Evolutionary conservation across 129 eudicot genomes (phyloP).

Genomic region (Helianthus tuberosus): DNA sequence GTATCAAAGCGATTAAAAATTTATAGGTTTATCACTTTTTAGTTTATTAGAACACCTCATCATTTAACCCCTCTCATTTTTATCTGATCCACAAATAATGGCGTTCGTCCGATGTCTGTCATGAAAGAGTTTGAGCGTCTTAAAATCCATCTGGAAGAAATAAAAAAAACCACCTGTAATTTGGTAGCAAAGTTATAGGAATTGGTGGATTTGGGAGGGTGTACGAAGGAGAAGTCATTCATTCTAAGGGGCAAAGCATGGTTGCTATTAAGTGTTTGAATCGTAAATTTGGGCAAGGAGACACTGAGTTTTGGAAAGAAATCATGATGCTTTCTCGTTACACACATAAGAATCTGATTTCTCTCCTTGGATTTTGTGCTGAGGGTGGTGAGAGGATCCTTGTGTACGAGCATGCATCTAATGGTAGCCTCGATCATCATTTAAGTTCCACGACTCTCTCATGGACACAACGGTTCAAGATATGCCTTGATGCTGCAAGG

Average conservation of each 20-base stretch:
- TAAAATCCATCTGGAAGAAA: background rate
- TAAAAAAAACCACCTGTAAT: background rate
- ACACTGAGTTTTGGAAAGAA: background rate
- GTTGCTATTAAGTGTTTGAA: background rate
- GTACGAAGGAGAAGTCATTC: background rate
- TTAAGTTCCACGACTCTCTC: background rate
- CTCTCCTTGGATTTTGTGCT: conserved; percentile 2
- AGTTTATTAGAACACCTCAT: background rate
- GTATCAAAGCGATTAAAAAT: too few species aligned
- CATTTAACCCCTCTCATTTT: background rate
- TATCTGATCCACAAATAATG: background rate
- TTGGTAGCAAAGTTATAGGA: background rate
- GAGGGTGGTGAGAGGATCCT: background rate
- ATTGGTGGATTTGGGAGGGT: background rate
- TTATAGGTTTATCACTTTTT: background rate
- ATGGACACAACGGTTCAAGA: background rate
- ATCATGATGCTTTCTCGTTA: conserved; percentile 4
- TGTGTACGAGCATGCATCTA: background rate
- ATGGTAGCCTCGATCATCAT: conserved; percentile 4
- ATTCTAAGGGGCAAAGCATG: background rate
- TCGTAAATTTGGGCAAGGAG: conserved; percentile 1
- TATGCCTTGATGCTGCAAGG: conserved; percentile 8
- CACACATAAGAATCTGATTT: background rate
- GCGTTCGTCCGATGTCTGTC: background rate
- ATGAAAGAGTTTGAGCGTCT: conserved; percentile 1